Conservation (phyloP, 495 filamentous ascomycete genomes). For the Aspergillus cavernicola region DNA sequence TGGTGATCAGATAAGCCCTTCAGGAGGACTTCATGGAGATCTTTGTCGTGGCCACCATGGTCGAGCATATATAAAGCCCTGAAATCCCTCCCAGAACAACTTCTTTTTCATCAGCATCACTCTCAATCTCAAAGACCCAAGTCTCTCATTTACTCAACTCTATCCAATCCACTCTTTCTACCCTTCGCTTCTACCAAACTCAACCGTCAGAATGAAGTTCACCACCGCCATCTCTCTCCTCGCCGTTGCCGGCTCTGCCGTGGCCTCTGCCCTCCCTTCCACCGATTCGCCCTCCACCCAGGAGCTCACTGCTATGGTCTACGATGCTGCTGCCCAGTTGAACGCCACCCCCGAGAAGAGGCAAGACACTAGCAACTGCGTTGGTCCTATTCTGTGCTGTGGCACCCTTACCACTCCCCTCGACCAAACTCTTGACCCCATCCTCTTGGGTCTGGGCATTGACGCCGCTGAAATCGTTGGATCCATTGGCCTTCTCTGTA, state of each 20-base stretch:
- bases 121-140: conserved; percentile 5
- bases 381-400: conserved; percentile 32
- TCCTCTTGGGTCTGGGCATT: conserved; percentile 73
- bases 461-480: conserved; percentile 75
- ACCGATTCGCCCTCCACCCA: neutral
- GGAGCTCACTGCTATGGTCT: conserved; percentile 12
- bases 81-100: conserved; percentile 1
- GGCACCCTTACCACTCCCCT: conserved; percentile 31
- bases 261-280: conserved; percentile 20
- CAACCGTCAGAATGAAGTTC: conserved; percentile 30
- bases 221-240: conserved; percentile 18
- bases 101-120: conserved; percentile 5
- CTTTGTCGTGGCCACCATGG: neutral
- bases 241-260: conserved; percentile 20
- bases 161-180: conserved; percentile 1
- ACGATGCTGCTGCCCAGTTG: conserved; percentile 8
- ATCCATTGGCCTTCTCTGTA: conserved; percentile 35
- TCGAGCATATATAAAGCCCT: conserved; percentile 19
- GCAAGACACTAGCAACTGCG: conserved; percentile 19
- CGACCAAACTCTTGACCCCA: conserved; percentile 60
- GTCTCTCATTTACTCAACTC: conserved; percentile 4
- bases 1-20: conserved; percentile 7
- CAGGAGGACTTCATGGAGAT: neutral
- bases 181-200: neutral
- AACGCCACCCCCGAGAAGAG: conserved; percentile 9